phyloP scores from a whole-genome alignment of 805 yeast genomes.

The Kluyveromyces lactis region DNA sequence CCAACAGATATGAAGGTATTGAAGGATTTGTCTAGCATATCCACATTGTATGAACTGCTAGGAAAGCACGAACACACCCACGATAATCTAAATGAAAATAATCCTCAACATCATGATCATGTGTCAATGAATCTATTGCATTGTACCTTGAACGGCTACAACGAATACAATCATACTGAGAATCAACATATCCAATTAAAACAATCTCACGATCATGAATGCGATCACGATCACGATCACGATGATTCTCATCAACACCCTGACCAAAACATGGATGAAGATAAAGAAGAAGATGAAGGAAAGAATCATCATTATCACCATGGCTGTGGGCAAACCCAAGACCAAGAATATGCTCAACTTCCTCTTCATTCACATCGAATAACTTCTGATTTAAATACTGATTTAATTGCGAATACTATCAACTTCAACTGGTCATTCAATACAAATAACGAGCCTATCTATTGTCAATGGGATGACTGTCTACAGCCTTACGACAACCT shows the following conservation, averaged over 20 bases:
- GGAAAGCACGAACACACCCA: conserved; percentile 21
- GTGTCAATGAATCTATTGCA: conserved; percentile 7
- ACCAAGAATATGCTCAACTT: conserved; percentile 19
- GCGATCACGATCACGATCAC: neutral
- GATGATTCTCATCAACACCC: neutral
- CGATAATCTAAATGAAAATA: conserved; percentile 15
- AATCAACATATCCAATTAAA: conserved; percentile 3
- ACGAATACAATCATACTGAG: conserved; percentile 1
- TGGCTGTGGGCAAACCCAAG: neutral
- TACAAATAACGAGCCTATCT: conserved; percentile 20
- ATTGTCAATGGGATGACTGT: conserved; percentile 70
- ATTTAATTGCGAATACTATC: conserved; percentile 19
- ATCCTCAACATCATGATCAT: conserved; percentile 13
- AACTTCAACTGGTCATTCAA: conserved; percentile 38
- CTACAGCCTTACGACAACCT: conserved; percentile 32
- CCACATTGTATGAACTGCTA: conserved; percentile 27
- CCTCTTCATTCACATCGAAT: conserved; percentile 29
- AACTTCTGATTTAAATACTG: neutral
- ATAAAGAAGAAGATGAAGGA: no score
- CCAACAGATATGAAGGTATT: conserved; percentile 23
- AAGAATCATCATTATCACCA: no score
- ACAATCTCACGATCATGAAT: neutral
- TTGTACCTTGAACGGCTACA: conserved; percentile 1
- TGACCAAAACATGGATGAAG: no score
- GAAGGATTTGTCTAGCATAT: conserved; percentile 27